A percentile compares a stretch with the other conserved stretches of the same genome.
phyloP scores from a whole-genome alignment of 2,329 filamentous ascomycete species.

The Phoma herbarum region DNA sequence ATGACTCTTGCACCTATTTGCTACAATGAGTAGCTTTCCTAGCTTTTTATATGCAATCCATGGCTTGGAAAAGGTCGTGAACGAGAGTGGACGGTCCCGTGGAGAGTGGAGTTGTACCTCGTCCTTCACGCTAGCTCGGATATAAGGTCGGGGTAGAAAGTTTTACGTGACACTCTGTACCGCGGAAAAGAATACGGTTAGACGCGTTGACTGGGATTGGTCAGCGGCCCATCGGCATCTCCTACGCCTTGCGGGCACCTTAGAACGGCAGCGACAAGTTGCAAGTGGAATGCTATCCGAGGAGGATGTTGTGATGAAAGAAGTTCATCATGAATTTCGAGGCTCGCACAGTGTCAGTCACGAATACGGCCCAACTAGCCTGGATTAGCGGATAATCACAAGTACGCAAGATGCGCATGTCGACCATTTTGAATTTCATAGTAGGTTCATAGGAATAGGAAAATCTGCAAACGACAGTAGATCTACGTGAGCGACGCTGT shows the following conservation, averaged over 20 bases:
- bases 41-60: conserved; percentile 4
- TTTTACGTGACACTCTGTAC: conserved; percentile 23
- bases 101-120: not conserved
- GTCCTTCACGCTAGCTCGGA: conserved; percentile 20
- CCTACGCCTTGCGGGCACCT: not conserved
- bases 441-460: conserved; percentile 30
- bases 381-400: not conserved
- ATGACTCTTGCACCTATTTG: not conserved
- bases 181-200: conserved; percentile 4
- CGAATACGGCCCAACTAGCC: not conserved
- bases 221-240: not conserved
- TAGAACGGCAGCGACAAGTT: not conserved
- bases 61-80: conserved; percentile 8
- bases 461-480: conserved; percentile 24
- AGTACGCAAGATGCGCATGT: not conserved
- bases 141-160: conserved; percentile 22
- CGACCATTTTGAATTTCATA: not conserved
- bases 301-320: not conserved
- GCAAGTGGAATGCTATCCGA: not conserved
- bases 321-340: not conserved
- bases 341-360: not conserved
- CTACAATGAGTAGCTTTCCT: not conserved
- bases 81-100: conserved; percentile 14
- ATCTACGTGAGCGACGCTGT: conserved; percentile 23
- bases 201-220: not conserved